These are phyloP conservation scores for Thuidium tamariscinum DNA, from an alignment of 225 moss, liverwort and hornwort genomes.

Conservation along the genomic window DNA sequence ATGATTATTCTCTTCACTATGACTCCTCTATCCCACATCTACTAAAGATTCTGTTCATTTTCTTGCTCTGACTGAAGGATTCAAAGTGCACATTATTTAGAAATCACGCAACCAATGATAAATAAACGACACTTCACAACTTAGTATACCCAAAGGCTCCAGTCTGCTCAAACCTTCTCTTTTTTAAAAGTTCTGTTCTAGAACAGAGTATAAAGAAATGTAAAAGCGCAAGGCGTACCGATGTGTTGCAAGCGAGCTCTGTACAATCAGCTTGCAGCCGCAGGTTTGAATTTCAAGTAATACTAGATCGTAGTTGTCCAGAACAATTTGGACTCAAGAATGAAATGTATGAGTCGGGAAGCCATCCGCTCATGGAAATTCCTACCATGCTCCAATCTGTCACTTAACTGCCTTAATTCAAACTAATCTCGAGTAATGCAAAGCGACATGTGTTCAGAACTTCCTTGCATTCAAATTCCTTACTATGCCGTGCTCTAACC, in stretches of 20 bases:
- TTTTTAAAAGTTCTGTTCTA: neutral
- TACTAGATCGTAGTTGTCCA: conserved; percentile 12
- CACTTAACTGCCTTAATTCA: neutral
- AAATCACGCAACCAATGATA: neutral
- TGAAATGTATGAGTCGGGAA: conserved; percentile 7
- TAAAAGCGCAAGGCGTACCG: neutral
- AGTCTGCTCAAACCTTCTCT: neutral
- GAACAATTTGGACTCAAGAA: conserved; percentile 29
- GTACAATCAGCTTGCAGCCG: conserved; percentile 17
- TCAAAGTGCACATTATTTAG: neutral
- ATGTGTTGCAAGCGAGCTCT: conserved; percentile 7
- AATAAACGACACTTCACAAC: neutral
- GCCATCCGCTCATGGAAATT: neutral
- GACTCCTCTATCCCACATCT: neutral
- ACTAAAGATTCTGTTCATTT: neutral
- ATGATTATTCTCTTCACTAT: neutral
- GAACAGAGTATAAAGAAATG: neutral
- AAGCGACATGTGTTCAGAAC: neutral
- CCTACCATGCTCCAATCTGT: conserved; percentile 14
- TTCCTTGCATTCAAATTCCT: conserved; percentile 8
- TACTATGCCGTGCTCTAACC: conserved; percentile 10
- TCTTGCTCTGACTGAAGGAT: neutral
- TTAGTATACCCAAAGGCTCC: neutral
- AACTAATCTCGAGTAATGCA: conserved; percentile 20
- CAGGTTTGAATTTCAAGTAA: neutral